phyloP scores from a whole-genome alignment of 2,329 filamentous ascomycete genomes.

The Claviceps sp. region DNA sequence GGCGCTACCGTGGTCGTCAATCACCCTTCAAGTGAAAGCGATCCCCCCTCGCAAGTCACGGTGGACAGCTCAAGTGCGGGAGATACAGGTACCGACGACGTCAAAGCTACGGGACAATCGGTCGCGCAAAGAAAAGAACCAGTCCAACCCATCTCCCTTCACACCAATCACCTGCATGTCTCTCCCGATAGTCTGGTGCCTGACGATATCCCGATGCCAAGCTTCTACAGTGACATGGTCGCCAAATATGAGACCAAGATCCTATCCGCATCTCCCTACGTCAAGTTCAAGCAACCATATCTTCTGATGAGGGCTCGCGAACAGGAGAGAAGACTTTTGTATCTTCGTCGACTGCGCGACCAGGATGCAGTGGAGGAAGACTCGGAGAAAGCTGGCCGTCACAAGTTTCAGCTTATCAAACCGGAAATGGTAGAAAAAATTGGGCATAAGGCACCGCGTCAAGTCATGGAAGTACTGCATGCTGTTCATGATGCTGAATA shows the following conservation, averaged over 20 bases:
- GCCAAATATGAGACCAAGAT: conserved; percentile 87
- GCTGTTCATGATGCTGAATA: conserved; percentile 96
- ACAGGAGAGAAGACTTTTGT: conserved; percentile 71
- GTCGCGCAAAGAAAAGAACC: conserved; percentile 14
- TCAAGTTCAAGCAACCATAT: conserved; percentile 89
- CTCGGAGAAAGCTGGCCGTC: conserved; percentile 48
- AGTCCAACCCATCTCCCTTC: conserved; percentile 21
- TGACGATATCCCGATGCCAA: conserved; percentile 72
- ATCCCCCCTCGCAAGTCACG: conserved; percentile 21
- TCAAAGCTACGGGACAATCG: conserved; percentile 14
- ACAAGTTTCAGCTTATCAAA: conserved; percentile 79
- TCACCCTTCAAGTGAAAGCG: conserved; percentile 24
- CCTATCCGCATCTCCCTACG: conserved; percentile 87
- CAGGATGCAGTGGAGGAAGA: conserved; percentile 51
- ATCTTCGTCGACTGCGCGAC: conserved; percentile 71
- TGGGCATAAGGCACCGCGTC: conserved; percentile 64
- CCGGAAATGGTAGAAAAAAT: conserved; percentile 90
- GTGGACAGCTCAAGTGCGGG: conserved; percentile 16
- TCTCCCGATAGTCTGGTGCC: conserved; percentile 46
- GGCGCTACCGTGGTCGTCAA: conserved; percentile 20
- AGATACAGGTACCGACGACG: conserved; percentile 15
- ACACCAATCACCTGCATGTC: conserved; percentile 29
- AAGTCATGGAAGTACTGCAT: conserved; percentile 85
- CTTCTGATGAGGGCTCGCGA: conserved; percentile 84
- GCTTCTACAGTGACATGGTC: conserved; percentile 91